phyloP scores from a whole-genome alignment of 345 rosid genomes.

The Lepidium aucheri region DNA sequence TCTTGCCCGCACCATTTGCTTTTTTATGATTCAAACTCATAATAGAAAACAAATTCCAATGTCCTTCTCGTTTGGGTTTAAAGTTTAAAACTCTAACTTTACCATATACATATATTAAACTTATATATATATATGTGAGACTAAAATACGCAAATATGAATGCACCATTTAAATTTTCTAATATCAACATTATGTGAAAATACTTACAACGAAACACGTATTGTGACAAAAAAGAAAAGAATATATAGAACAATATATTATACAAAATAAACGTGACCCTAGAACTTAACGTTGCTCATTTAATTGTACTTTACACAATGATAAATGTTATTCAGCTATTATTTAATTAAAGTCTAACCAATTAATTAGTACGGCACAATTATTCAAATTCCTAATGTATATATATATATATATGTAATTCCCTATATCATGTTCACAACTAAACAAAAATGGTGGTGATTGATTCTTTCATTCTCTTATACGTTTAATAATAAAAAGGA shows the following conservation, averaged over 20 bases:
- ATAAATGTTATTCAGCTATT: not conserved
- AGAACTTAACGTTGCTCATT: constrained; percentile 7
- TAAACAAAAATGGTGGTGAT: not conserved
- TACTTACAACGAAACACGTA: constrained; percentile 16
- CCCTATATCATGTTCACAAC: not conserved
- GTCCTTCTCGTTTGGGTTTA: no score
- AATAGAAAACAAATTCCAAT: no score
- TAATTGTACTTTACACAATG: constrained; percentile 16
- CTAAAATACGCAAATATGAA: not conserved
- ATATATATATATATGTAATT: not conserved
- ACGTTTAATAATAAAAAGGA: not conserved
- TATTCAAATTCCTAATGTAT: not conserved
- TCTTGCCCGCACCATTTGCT: no score
- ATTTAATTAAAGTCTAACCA: constrained; percentile 9
- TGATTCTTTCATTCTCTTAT: constrained; percentile 1
- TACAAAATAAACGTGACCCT: not conserved
- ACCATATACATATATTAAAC: no score
- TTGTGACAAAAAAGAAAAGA: not conserved
- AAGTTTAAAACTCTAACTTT: no score
- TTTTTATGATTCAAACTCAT: no score
- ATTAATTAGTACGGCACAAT: constrained; percentile 9
- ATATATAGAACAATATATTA: not conserved
- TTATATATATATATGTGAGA: not conserved
- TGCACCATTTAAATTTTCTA: not conserved
- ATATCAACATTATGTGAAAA: not conserved